Evolutionary conservation across 2,329 filamentous ascomycete species (phyloP).

Genomic region (Epichloe hybrida): DNA sequence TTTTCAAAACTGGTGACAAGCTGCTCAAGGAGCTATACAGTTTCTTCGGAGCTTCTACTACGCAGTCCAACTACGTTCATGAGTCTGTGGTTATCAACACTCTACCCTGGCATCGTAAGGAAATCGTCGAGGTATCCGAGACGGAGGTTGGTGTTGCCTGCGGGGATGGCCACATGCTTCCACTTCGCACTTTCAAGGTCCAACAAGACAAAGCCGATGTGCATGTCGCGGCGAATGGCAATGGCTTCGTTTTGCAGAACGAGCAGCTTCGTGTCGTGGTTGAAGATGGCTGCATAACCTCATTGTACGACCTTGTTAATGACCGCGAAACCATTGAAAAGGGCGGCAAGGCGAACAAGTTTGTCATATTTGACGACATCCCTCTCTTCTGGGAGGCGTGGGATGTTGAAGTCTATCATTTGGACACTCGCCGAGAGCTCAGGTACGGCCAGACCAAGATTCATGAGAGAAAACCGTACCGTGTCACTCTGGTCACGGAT

Average conservation of each 20-base stretch:
- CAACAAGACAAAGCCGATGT: constrained; percentile 33
- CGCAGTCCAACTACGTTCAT: constrained; percentile 25
- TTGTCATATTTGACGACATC: constrained; percentile 94
- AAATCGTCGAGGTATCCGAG: constrained; percentile 53
- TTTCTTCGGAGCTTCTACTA: constrained; percentile 48
- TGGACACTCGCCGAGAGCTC: constrained; percentile 73
- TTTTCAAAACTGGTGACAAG: constrained; percentile 64
- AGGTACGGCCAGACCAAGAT: constrained; percentile 55
- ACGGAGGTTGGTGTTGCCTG: constrained; percentile 40
- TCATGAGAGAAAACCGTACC: constrained; percentile 56
- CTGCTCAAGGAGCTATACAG: constrained; percentile 57
- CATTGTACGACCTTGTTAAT: constrained; percentile 61
- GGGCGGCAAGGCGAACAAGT: constrained; percentile 70
- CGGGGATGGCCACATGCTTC: constrained; percentile 39
- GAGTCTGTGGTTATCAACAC: constrained; percentile 64
- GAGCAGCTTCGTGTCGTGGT: constrained; percentile 61
- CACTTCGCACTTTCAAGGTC: constrained; percentile 35
- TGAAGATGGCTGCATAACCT: constrained; percentile 64
- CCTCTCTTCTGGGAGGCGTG: constrained; percentile 95
- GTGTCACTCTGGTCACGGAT: constrained; percentile 69
- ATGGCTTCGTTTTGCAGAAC: constrained; percentile 70
- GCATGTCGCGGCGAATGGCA: constrained; percentile 33
- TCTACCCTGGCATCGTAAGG: constrained; percentile 69
- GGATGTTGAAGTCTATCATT: constrained; percentile 95
- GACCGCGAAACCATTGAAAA: constrained; percentile 66